Evolutionary conservation across 2,329 filamentous ascomycete species (phyloP).

Genomic region (Zymoseptoria tritici): DNA sequence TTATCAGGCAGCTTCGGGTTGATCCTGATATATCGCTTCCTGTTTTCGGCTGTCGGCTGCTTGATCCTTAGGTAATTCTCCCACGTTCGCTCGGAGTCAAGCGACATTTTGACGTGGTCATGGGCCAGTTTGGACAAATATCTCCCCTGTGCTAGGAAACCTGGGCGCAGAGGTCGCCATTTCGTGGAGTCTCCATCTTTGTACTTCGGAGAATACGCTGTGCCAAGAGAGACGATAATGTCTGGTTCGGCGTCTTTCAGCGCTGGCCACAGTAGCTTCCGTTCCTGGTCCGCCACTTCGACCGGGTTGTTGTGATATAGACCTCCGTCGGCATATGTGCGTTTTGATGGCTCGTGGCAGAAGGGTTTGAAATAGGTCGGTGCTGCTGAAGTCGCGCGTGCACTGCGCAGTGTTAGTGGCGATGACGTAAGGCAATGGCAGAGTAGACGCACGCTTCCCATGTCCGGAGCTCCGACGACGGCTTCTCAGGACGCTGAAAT

Average conservation of each 20-base stretch:
- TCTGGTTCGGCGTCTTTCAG: conserved; percentile 14
- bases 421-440: too few species aligned
- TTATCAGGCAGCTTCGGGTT: conserved; percentile 2
- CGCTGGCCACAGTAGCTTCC: conserved; percentile 19
- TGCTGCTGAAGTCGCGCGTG: conserved; percentile 39
- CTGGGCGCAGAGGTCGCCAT: not conserved
- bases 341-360: conserved; percentile 37
- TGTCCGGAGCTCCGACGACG: too few species aligned
- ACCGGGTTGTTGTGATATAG: conserved; percentile 26
- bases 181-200: not conserved
- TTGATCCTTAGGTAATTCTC: not conserved
- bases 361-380: conserved; percentile 45
- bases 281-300: conserved; percentile 20
- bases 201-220: conserved; percentile 4
- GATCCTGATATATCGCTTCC: conserved; percentile 4
- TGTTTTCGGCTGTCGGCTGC: not conserved
- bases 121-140: not conserved
- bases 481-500: too few species aligned
- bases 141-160: not conserved
- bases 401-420: too few species aligned
- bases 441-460: too few species aligned
- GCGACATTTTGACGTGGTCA: not conserved
- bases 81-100: not conserved
- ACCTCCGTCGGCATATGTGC: conserved; percentile 24
- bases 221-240: conserved; percentile 24